Evolutionary conservation across 805 yeast species (phyloP).

Genomic region (Lachancea fermentati): DNA sequence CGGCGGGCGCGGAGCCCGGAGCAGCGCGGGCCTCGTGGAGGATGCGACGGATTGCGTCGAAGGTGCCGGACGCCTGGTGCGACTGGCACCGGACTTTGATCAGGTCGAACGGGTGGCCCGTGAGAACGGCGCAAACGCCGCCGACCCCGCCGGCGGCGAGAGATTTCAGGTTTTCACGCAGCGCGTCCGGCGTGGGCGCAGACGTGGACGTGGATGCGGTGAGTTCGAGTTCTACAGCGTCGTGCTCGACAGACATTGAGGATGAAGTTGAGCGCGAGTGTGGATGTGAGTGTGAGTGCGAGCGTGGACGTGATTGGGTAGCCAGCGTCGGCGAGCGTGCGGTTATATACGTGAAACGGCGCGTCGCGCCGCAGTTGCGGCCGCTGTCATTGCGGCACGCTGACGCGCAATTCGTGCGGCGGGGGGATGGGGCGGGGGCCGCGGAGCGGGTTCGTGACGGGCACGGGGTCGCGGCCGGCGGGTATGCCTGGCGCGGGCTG

Average conservation of each 20-base stretch:
- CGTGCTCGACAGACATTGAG: constrained; percentile 7
- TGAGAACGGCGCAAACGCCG: constrained; percentile 89
- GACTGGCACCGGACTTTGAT: constrained; percentile 90
- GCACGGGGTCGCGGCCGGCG: no score
- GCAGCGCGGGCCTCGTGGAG: constrained; percentile 57
- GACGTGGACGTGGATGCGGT: not conserved
- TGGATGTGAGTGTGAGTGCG: no score
- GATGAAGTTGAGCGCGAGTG: no score
- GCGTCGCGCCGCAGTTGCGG: no score
- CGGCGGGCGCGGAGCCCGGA: constrained; percentile 13
- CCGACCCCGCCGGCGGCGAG: constrained; percentile 94
- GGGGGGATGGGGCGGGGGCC: no score
- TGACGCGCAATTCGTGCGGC: no score
- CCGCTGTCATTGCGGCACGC: no score
- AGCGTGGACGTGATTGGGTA: no score
- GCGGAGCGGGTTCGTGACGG: no score
- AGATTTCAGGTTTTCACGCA: constrained; percentile 76
- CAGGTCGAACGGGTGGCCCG: constrained; percentile 96
- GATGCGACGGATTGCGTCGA: constrained; percentile 65
- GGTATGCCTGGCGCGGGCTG: no score
- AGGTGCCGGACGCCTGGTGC: constrained; percentile 51
- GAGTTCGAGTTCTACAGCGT: constrained; percentile 5
- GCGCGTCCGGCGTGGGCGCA: constrained; percentile 2
- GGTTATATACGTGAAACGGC: no score
- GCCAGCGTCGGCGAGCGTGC: no score